phyloP scores from a whole-genome alignment of 73 alveolate genomes.

The Paramecium octaurelia region DNA sequence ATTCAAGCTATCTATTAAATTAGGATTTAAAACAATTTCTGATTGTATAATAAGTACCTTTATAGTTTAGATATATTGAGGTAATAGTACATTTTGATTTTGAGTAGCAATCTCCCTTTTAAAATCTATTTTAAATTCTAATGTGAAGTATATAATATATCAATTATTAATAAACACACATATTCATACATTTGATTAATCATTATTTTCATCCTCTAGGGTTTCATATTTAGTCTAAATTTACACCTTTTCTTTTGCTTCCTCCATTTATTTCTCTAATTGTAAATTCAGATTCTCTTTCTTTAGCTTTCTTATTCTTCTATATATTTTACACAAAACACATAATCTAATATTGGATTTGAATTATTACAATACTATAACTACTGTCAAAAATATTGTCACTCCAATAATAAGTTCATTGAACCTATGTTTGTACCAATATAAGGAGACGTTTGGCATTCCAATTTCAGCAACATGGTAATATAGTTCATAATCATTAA shows the following conservation, averaged over 20 bases:
- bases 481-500: not conserved
- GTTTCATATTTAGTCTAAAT: not conserved
- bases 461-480: not conserved
- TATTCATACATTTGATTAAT: not conserved
- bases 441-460: not conserved
- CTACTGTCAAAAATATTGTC: not conserved
- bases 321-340: not conserved
- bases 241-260: not conserved
- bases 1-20: not conserved
- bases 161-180: not conserved
- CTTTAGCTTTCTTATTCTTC: not conserved
- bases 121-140: not conserved
- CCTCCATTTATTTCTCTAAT: not conserved
- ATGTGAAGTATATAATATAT: not conserved
- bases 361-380: not conserved
- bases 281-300: not conserved
- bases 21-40: not conserved
- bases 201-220: not conserved
- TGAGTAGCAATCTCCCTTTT: not conserved
- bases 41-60: not conserved
- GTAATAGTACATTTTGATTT: not conserved
- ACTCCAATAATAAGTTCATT: not conserved
- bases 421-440: conserved; percentile 32
- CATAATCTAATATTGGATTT: not conserved
- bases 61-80: conserved; percentile 29